Percentiles rank a stretch among this genome's conserved stretches.
Conservation (phyloP, 108 stramenopile species). For the Pseudonitzschia multistriata region DNA sequence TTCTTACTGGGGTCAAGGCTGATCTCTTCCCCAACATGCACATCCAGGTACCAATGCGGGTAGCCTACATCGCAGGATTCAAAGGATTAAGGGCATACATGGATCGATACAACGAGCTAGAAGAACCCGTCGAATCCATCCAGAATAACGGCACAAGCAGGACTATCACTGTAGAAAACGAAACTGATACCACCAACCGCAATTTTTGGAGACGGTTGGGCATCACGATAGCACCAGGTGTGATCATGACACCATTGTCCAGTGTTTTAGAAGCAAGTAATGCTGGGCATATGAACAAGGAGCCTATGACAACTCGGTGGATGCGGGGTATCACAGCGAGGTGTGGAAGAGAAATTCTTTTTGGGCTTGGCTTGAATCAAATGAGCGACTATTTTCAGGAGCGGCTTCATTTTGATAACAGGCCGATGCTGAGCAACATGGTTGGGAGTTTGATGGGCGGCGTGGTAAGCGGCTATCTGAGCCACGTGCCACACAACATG, state of each 20-base stretch:
- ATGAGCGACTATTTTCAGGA: conserved; percentile 76
- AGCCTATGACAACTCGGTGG: conserved; percentile 56
- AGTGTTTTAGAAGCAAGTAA: conserved; percentile 74
- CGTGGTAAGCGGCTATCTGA: conserved; percentile 65
- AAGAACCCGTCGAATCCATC: conserved; percentile 22
- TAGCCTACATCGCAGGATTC: conserved; percentile 75
- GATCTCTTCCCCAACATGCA: conserved; percentile 76
- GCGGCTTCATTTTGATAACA: conserved; percentile 27
- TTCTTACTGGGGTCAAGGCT: conserved; percentile 49
- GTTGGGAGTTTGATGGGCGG: conserved; percentile 55
- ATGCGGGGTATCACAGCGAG: conserved; percentile 65
- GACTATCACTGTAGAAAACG: neutral
- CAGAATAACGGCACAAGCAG: neutral
- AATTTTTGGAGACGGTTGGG: conserved; percentile 32
- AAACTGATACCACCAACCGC: conserved; percentile 5
- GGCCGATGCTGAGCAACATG: conserved; percentile 49
- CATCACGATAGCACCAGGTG: conserved; percentile 59
- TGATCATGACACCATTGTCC: conserved; percentile 76
- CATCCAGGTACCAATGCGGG: conserved; percentile 74
- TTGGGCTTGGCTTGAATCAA: conserved; percentile 78
- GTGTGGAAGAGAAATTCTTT: conserved; percentile 67
- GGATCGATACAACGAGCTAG: conserved; percentile 37
- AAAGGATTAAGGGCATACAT: conserved; percentile 49
- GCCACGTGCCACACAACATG: conserved; percentile 77
- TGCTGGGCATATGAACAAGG: conserved; percentile 69